Base-by-base conservation (phyloP, 2,329 filamentous ascomycete genomes). In the Hymenoscyphus fructigenus region DNA sequence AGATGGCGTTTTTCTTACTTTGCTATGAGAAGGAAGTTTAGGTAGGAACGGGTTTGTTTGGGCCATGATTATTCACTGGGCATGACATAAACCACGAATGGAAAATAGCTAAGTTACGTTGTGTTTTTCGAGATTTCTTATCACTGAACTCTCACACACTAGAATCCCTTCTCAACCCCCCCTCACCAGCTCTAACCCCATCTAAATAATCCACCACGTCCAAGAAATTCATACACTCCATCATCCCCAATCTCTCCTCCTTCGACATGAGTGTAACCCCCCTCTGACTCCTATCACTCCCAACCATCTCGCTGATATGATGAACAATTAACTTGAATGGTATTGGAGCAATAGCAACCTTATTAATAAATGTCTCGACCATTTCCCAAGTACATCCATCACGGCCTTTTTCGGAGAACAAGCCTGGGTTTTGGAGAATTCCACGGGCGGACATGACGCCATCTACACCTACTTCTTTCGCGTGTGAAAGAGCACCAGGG, bases 401-500 rank as follows among this genome's bases (percentile, higher is more conserved):
- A 9, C 26, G 15, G 14, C 36, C 41, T 59, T 23, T 38, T 28
- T 34, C 32, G 0, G 85, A 82, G 75, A 88, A 91, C 59, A 91
- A 76, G 3, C 87, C 85, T 1, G 89, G 89, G 75, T 91, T 91
- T 70, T 86, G 80, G 53, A 91, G 82, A 2, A 91, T 79, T 9
- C 87, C 88, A 58, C 89, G 83, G 7, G 89, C 89, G 23, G 88
- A 86, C 89, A 91, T 91, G 63, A 91, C 84, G 41, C 89, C 87
- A 1, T 83, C 77, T 7, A 88, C 80, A 38, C 82, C 79, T 5
- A 71, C 71, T 17, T 56, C 32, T 3, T 60, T 20, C 0, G 81
- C 84, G 50, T 81, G 77, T 34, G 74, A 64, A 2, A 66, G 55
- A 0, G 67, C 69, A 61, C 69, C 64, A 0, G 57, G 29, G 1